Base-by-base conservation (phyloP, 1,284 basidiomycete species). In the Exobasidium cylindrosporum region DNA sequence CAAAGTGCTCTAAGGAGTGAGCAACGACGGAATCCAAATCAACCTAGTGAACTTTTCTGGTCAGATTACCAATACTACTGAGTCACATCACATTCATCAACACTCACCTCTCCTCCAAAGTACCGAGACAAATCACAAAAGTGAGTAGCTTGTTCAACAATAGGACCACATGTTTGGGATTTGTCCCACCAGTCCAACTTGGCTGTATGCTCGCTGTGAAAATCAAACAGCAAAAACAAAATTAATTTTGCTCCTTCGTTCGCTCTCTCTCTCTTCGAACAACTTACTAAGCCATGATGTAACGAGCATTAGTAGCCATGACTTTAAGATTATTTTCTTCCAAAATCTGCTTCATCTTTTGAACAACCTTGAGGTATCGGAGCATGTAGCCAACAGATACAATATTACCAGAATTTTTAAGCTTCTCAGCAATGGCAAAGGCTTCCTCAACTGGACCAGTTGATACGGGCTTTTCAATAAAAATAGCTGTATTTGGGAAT, bases 151-250 rank as follows among this genome's bases (percentile, higher is more conserved):
- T 97, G 95, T 82, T 97, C 96, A 65, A 98, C 86, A 76, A 98
- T 87, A 13, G 95, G 95, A 40, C 95, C 95, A 53, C 77, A 88
- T 86, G 88, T 89, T 83, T 86, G 90, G 26, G 88, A 86, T 83
- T 97, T 97, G 85, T 95, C 89, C 96, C 96, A 98, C 95, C 96
- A 80, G 73, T 93, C 91, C 3, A 87, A 87, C 83, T 96, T 96
- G 54, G 87, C 87, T 1, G 77, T 77, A 64, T 75, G 69, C 50
- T 95, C 93, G 24, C 35, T 40, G 35, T 10, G 17, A 17, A 40
- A 7, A 17, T 40, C 7, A 40, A 17, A 35, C 46, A 24, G n/a
- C 14, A 31, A 43, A 54, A 32, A n/a, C 26, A 35, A 29, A 11
- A 55, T 23, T 28, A 28, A 55, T 44, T n/a, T n/a, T 40, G 10